Base-by-base conservation (phyloP, 495 filamentous ascomycete species). In the Saxophila tyrrhenica region DNA sequence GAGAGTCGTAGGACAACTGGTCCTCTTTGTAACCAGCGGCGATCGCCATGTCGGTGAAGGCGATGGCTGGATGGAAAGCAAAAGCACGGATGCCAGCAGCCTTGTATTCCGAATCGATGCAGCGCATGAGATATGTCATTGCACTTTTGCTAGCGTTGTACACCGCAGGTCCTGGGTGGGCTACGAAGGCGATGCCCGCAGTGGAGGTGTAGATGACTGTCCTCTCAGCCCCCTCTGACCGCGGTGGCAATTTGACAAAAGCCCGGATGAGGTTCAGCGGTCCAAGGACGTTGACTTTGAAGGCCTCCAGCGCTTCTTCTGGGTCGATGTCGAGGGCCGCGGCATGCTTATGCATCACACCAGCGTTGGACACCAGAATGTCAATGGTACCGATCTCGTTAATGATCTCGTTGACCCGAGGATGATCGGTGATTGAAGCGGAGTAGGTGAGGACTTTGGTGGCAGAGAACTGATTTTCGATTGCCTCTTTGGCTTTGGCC, bases 351-450 rank as follows among this genome's bases (percentile, higher is more conserved):
- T 52, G 29, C 20, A 19, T 22, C 15, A 52, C 25, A 0, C 23
- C 50, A 8, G 51, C 51, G 17, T 42, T 45, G 16, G 19, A 21
- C 10, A 54, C 51, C 10, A 54, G 16, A 19, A 54, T 46, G 51
- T 54, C 51, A 22, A 54, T 45, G 17, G 39, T 54, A 22, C 51
- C 51, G 17, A 45, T 47, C 21, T 29, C 51, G 7, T 39, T 42
- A 15, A 54, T 1, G 41, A 54, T 47, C 13, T 19, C 19, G 16
- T 24, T 25, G 0, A 54, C 22, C 1, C 39, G 17, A 17, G 20
- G 0, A 21, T 3, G 2, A 35, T 54, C 51, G 16, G 51, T 54
- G 21, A 54, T 25, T n/a, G 41, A 42, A n/a, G 24, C 41, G 5
- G 51, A 29, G 23, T 46, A 41, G 1, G 43, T 39, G 22, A 22